Conservation (phyloP, 1,284 basidiomycete genomes). For the Tylopilus sp. region DNA sequence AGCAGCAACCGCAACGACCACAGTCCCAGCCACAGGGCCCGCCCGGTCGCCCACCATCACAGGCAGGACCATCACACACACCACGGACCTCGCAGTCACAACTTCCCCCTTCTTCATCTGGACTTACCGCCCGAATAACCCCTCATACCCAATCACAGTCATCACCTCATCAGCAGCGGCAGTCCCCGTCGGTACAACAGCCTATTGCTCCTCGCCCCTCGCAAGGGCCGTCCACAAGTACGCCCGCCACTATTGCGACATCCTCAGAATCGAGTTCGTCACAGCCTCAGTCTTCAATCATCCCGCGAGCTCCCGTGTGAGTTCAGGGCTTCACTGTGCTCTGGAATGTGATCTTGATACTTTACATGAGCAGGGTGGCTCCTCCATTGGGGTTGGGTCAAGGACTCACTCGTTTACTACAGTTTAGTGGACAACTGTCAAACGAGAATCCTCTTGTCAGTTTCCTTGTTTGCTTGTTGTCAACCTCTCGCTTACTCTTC, state of each 20-base stretch:
- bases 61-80: slow-evolving; percentile 36
- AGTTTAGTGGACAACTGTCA: slow-evolving; percentile 61
- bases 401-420: slow-evolving; percentile 55
- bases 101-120: slow-evolving; percentile 34
- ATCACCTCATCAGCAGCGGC: slow-evolving; percentile 34
- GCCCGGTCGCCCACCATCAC: slow-evolving; percentile 37
- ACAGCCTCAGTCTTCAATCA: slow-evolving; percentile 24
- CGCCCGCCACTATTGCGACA: slow-evolving; percentile 19
- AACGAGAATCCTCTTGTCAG: slow-evolving; percentile 48
- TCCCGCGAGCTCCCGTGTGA: slow-evolving; percentile 31
- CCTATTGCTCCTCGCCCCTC: slow-evolving; percentile 39
- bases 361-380: slow-evolving; percentile 23
- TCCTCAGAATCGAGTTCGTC: slow-evolving; percentile 30
- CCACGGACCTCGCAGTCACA: slow-evolving; percentile 35
- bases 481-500: slow-evolving; percentile 5
- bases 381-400: slow-evolving; percentile 50
- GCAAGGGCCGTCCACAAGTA: slow-evolving; percentile 24
- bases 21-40: slow-evolving; percentile 47
- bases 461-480: slow-evolving; percentile 9
- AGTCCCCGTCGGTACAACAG: slow-evolving; percentile 35
- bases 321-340: slow-evolving; percentile 11
- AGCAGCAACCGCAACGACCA: slow-evolving; percentile 44
- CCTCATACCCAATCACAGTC: slow-evolving; percentile 33
- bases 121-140: slow-evolving; percentile 30
- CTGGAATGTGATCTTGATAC: slow-evolving; percentile 13